Conservation (phyloP, 2,329 filamentous ascomycete species). For the Pezicula carpinea region DNA sequence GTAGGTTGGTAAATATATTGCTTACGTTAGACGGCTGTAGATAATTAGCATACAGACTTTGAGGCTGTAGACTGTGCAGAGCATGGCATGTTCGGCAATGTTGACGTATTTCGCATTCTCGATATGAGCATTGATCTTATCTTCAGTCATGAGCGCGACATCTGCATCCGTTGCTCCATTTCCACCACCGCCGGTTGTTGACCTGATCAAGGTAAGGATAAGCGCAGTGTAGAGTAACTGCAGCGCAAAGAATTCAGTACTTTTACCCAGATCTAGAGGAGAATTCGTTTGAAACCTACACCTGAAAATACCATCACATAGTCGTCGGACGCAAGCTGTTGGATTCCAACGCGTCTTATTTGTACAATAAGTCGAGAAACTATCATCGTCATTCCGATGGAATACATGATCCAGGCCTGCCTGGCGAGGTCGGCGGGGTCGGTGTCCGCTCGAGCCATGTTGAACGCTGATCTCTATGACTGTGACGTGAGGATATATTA, state of each 20-base stretch:
- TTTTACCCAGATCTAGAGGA: no score
- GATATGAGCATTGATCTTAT: conserved; percentile 34
- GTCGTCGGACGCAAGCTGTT: conserved; percentile 7
- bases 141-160: conserved; percentile 28
- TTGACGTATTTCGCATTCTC: conserved; percentile 56
- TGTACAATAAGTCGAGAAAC: background rate
- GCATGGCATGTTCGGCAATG: conserved; percentile 41
- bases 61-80: conserved; percentile 48
- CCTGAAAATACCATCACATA: conserved; percentile 8
- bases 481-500: no score
- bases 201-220: conserved; percentile 35
- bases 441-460: background rate
- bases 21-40: conserved; percentile 44
- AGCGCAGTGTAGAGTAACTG: conserved; percentile 33
- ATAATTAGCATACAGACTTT: conserved; percentile 52
- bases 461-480: no score
- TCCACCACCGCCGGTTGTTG: conserved; percentile 34
- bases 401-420: conserved; percentile 8
- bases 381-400: conserved; percentile 6
- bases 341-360: conserved; percentile 8
- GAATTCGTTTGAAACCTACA: conserved; percentile 1
- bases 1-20: background rate
- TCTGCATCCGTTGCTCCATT: conserved; percentile 35
- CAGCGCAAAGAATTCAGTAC: background rate
- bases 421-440: conserved; percentile 1